Conservation (phyloP, 2,329 filamentous ascomycete genomes). For the Emmonsiellopsis sp. region DNA sequence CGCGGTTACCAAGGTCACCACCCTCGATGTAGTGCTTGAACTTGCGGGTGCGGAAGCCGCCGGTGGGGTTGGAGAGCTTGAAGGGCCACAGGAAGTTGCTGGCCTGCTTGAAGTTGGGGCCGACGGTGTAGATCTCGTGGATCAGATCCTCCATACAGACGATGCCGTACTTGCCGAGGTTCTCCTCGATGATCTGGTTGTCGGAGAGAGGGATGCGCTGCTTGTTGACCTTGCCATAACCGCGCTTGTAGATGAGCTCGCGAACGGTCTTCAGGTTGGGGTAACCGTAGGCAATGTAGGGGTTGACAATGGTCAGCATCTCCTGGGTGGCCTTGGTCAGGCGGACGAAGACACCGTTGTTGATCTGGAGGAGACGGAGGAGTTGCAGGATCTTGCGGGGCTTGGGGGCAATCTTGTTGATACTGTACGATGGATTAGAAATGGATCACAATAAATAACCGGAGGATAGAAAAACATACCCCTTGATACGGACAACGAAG, state of each 20-base stretch:
- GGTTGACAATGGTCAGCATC: conserved; percentile 98
- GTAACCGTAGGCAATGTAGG: conserved; percentile 98
- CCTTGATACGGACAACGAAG: conserved; percentile 99
- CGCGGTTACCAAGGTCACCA: conserved; percentile 96
- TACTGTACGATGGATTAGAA: conserved; percentile 48
- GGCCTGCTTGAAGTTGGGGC: conserved; percentile 99
- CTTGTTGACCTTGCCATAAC: conserved; percentile 98
- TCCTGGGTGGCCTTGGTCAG: conserved; percentile 95
- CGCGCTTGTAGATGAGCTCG: conserved; percentile 99
- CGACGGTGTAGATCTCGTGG: conserved; percentile 98
- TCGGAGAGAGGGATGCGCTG: conserved; percentile 93
- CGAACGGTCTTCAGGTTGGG: conserved; percentile 98
- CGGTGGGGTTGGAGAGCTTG: conserved; percentile 97
- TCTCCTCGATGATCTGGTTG: conserved; percentile 95
- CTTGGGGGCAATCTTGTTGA: conserved; percentile 99
- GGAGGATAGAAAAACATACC: conserved; percentile 40
- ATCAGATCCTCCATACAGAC: conserved; percentile 99
- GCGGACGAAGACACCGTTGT: conserved; percentile 97
- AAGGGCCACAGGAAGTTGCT: conserved; percentile 99
- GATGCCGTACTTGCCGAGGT: conserved; percentile 95
- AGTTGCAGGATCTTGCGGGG: conserved; percentile 99
- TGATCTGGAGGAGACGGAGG: conserved; percentile 99
- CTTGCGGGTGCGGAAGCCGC: conserved; percentile 92
- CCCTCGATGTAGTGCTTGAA: conserved; percentile 99
- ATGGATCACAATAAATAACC: background rate